phyloP scores from a whole-genome alignment of 352 stramenopile genomes.

The Globisporangium radiosum region DNA sequence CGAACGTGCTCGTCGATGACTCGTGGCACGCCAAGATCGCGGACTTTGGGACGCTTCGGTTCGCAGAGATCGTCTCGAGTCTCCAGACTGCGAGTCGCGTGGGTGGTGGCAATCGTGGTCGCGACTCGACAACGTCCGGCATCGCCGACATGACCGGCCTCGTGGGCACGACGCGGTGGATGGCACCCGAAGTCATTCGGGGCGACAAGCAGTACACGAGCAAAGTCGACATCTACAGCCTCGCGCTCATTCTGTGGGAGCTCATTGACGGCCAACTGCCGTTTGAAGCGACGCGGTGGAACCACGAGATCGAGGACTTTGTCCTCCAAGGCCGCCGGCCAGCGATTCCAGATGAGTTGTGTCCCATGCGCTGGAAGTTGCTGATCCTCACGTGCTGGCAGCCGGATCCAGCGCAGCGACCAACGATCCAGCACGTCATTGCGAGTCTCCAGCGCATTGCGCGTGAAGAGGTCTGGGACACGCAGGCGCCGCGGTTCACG shows the following conservation, averaged over 20 bases:
- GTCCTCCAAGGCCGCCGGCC: slow-evolving; percentile 67
- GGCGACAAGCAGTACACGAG: slow-evolving; percentile 82
- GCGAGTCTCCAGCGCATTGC: slow-evolving; percentile 73
- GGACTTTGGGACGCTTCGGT: slow-evolving; percentile 84
- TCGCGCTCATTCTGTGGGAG: slow-evolving; percentile 85
- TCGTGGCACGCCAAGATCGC: slow-evolving; percentile 89
- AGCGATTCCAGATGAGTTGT: slow-evolving; percentile 57
- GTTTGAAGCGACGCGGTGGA: slow-evolving; percentile 79
- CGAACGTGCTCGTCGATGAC: slow-evolving; percentile 86
- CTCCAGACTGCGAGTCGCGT: slow-evolving; percentile 37
- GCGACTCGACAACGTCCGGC: slow-evolving; percentile 21
- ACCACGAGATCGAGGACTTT: slow-evolving; percentile 82
- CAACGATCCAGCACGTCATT: slow-evolving; percentile 86
- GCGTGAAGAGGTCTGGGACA: slow-evolving; percentile 70
- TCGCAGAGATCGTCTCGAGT: slow-evolving; percentile 81
- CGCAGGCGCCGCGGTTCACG: slow-evolving; percentile 47
- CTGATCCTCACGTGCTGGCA: slow-evolving; percentile 83
- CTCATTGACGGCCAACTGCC: slow-evolving; percentile 79
- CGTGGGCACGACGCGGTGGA: slow-evolving; percentile 85
- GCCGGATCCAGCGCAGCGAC: slow-evolving; percentile 66
- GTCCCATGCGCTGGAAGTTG: slow-evolving; percentile 70
- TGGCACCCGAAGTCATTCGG: slow-evolving; percentile 87
- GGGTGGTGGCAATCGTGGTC: slow-evolving; percentile 1
- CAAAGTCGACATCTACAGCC: slow-evolving; percentile 87
- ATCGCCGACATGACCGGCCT: slow-evolving; percentile 70